A percentile compares a stretch with the other conserved stretches of the same genome.
Conservation (phyloP, 2,329 filamentous ascomycete genomes). For the Penicillium sp. region DNA sequence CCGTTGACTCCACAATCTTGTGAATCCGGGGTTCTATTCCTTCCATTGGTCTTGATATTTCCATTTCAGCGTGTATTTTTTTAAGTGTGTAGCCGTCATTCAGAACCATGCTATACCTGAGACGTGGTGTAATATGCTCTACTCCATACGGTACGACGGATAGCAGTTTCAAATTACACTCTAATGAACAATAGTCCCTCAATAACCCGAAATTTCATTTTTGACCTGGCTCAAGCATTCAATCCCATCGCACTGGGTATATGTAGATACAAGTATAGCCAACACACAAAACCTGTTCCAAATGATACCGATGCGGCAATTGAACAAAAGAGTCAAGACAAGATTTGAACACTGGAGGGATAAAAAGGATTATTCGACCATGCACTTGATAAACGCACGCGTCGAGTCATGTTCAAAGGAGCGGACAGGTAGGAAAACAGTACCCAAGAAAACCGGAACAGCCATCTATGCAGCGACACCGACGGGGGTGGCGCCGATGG, state of each 20-base stretch:
- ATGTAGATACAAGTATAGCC: constrained; percentile 4
- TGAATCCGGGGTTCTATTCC: neutral
- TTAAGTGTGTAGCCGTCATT: neutral
- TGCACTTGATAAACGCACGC: neutral
- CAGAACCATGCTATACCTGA: too few species aligned
- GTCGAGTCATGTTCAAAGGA: constrained; percentile 11
- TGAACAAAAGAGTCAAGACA: neutral
- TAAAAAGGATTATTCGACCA: neutral
- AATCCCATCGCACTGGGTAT: neutral
- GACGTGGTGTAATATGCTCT: too few species aligned
- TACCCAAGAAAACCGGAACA: constrained; percentile 3
- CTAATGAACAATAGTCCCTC: neutral
- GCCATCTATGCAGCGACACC: constrained; percentile 30
- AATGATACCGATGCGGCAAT: neutral
- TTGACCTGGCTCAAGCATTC: neutral
- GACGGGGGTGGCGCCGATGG: constrained; percentile 25
- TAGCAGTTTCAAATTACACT: neutral
- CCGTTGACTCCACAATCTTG: neutral
- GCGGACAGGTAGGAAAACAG: constrained; percentile 15
- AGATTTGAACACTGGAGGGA: constrained; percentile 2
- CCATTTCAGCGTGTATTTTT: neutral
- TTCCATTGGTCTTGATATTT: neutral
- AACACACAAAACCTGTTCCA: neutral
- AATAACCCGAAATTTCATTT: neutral
- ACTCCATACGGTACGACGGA: neutral